Conservation (phyloP, 495 filamentous ascomycete genomes). For the Penicillium chermesinum region DNA sequence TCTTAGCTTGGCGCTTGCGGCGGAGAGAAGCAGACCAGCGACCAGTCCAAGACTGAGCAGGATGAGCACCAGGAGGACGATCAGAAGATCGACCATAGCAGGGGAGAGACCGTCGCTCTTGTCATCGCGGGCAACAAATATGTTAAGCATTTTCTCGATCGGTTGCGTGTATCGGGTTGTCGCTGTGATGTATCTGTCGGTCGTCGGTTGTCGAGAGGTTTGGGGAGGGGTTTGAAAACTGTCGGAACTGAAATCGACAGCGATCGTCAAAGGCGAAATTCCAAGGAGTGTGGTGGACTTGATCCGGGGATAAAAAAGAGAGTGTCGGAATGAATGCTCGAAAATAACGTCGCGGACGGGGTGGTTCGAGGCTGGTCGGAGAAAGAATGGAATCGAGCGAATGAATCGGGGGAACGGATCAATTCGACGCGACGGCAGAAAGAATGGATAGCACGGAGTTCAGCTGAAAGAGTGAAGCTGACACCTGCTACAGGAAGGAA, state of each 20-base stretch:
- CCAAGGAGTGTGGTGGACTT: slow-evolving; percentile 18
- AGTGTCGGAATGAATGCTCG: slow-evolving; percentile 7
- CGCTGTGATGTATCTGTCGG: slow-evolving; percentile 19
- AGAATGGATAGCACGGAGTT: slow-evolving; percentile 55
- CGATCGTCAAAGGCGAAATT: slow-evolving; percentile 19
- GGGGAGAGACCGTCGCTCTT: slow-evolving; percentile 42
- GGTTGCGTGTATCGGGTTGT: slow-evolving; percentile 16
- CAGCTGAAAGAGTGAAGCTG: slow-evolving; percentile 88
- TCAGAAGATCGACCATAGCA: slow-evolving; percentile 66
- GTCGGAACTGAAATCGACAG: slow-evolving; percentile 2
- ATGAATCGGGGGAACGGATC: neutral
- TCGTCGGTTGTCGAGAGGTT: slow-evolving; percentile 8
- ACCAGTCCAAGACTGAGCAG: slow-evolving; percentile 62
- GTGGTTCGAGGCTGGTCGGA: slow-evolving; percentile 2
- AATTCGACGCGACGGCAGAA: slow-evolving; percentile 18
- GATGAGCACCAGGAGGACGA: slow-evolving; percentile 72
- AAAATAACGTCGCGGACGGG: slow-evolving; percentile 5
- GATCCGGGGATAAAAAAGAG: slow-evolving; percentile 16
- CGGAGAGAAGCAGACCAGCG: slow-evolving; percentile 66
- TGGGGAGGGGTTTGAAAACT: neutral
- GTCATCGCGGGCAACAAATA: slow-evolving; percentile 48
- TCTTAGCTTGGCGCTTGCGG: slow-evolving; percentile 51
- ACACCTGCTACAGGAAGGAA: slow-evolving; percentile 45
- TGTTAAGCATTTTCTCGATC: slow-evolving; percentile 42
- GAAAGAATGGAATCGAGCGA: slow-evolving; percentile 1